A percentile compares a stretch with the other conserved stretches of the same genome.
phyloP scores from a whole-genome alignment of 768 basidiomycete genomes.

The Amanita brunnescens region DNA sequence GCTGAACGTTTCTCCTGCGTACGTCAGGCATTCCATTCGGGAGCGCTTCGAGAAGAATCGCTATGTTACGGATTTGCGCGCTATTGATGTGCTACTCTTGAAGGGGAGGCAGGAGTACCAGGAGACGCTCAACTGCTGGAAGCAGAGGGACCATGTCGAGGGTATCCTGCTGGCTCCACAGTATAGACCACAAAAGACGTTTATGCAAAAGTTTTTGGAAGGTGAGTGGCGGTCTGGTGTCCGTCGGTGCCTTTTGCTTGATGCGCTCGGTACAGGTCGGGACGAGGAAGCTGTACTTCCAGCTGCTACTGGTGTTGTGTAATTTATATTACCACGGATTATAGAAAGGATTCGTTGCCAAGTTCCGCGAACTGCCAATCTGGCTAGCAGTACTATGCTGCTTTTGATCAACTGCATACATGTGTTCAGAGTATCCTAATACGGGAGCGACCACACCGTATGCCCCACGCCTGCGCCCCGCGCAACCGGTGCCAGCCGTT shows the following conservation, averaged over 20 bases:
- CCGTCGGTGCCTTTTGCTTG: not conserved
- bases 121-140: slow-evolving; percentile 94
- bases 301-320: slow-evolving; percentile 1
- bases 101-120: slow-evolving; percentile 87
- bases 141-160: slow-evolving; percentile 73
- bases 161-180: slow-evolving; percentile 54
- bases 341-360: no score
- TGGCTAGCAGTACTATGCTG: no score
- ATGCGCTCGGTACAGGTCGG: not conserved
- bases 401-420: no score
- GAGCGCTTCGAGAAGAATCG: slow-evolving; percentile 83
- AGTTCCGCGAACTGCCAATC: no score
- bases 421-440: no score
- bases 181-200: slow-evolving; percentile 41
- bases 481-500: no score
- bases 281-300: slow-evolving; percentile 5
- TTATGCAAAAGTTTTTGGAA: slow-evolving; percentile 80
- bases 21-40: slow-evolving; percentile 75
- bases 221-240: slow-evolving; percentile 36
- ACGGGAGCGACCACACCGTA: no score
- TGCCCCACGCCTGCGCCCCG: no score
- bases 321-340: not conserved
- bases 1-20: slow-evolving; percentile 67
- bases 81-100: slow-evolving; percentile 78
- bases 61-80: slow-evolving; percentile 68